Evolutionary conservation across 1,284 basidiomycete genomes (phyloP).

Genomic region (Xerocomus minutiporus): DNA sequence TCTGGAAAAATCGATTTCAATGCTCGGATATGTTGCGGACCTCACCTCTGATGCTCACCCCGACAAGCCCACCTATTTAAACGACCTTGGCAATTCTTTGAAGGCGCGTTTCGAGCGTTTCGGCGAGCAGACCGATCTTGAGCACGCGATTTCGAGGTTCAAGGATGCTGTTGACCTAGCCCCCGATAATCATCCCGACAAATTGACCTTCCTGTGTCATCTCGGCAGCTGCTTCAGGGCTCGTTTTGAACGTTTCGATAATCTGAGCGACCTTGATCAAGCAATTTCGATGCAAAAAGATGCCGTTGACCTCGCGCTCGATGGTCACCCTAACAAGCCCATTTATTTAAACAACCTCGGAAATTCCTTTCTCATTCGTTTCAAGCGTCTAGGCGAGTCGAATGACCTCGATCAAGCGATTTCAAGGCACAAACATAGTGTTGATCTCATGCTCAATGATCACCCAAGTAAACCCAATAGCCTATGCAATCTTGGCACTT

Average conservation of each 20-base stretch:
- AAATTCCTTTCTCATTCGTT: neutral
- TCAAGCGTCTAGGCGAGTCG: neutral
- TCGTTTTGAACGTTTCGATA: neutral
- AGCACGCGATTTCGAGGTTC: conserved; percentile 1
- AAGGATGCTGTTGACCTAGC: neutral
- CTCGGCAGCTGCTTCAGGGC: neutral
- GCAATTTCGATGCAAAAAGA: neutral
- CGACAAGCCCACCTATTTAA: neutral
- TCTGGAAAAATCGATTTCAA: conserved; percentile 8
- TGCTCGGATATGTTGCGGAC: neutral
- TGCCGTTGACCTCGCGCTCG: neutral
- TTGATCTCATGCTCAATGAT: neutral
- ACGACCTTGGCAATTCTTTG: conserved; percentile 5
- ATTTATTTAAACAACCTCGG: conserved; percentile 1
- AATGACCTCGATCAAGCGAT: conserved; percentile 11
- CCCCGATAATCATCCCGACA: neutral
- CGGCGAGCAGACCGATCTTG: neutral
- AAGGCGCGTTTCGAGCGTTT: conserved; percentile 2
- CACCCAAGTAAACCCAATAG: neutral
- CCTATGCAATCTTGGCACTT: neutral
- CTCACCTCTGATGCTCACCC: neutral
- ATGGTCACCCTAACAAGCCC: neutral
- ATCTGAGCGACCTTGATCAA: conserved; percentile 1
- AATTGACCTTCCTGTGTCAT: neutral
- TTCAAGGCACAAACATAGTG: neutral